Evolutionary conservation across 352 stramenopile species (phyloP), one percentile per base, ranked within the genome.

Genomic region (Aphanomyces euteiches): DNA sequence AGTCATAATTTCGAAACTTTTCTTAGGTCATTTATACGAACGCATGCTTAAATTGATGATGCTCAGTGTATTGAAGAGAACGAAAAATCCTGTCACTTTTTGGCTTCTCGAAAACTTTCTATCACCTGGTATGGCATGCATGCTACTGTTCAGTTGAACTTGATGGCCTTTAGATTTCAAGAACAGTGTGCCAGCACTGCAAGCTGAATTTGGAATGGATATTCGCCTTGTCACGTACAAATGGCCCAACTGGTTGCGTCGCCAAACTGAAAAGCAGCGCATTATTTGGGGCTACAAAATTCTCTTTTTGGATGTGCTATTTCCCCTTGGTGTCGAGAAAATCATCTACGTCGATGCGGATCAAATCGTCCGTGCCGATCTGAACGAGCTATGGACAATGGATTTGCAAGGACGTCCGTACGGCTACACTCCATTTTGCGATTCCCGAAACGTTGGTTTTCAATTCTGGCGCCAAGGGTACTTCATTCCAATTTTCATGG

Each of bases 271-370:
- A 79, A 99, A 99, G 81, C 98, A 99, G 85, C 87, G 98, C 38
- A 99, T 99, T 74, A 99, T 99, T 74, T 99, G 98, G 98, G 98
- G 97, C 15, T 99, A 99, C 87, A 99, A 99, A 83, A 99, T 99
- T 77, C 83, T 99, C 0, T 99, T 99, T 77, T 77, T 99, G 28
- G 98, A 99, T 78, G 97, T 99, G 43, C 79, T 99, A 2, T 99
- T 99, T 77, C 98, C 98, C 13, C 85, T 99, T 6, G 86, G 95
- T 69, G 92, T 99, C 19, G 95, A 99, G 75, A 99, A 99, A 80
- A 98, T 99, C 60, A 98, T 98, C 67, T 99, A 99, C 79, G 97
- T 99, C 38, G 97, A 99, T 77, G 96, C 97, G 1, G 97, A 99
- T 77, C 97, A 99, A 86, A 97, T 99, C 15, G 88, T 99, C 12